Conservation (phyloP, 2,329 filamentous ascomycete species). For the Trichoderma koningiopsis region DNA sequence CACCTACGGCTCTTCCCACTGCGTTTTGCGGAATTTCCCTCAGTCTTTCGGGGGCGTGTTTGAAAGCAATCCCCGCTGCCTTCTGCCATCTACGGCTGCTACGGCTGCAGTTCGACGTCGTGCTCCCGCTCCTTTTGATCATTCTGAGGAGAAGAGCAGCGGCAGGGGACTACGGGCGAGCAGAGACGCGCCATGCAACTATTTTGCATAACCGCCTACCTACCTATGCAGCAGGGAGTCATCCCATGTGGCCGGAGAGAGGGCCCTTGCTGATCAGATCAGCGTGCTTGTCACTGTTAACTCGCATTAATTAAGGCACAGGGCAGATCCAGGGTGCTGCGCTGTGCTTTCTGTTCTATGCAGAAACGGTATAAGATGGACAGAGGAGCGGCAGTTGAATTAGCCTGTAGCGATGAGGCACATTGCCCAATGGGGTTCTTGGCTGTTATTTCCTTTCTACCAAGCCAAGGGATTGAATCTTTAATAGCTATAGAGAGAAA, state of each 20-base stretch:
- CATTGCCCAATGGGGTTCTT: background rate
- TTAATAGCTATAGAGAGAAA: background rate
- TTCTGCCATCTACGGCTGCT: background rate
- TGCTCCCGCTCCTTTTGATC: background rate
- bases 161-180: conserved; percentile 4
- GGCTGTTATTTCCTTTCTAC: background rate
- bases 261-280: conserved; percentile 16
- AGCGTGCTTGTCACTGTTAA: conserved; percentile 14
- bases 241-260: conserved; percentile 17
- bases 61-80: background rate
- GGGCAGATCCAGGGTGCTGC: conserved; percentile 7
- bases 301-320: conserved; percentile 25
- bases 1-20: background rate
- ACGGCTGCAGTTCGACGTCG: background rate
- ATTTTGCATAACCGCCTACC: conserved; percentile 12
- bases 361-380: conserved; percentile 15
- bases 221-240: conserved; percentile 16
- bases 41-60: background rate
- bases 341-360: background rate
- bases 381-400: background rate
- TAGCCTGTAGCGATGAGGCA: background rate
- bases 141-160: background rate
- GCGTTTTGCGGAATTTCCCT: background rate
- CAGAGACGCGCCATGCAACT: conserved; percentile 6
- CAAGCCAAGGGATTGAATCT: background rate